A percentile compares a stretch with the other conserved stretches of the same genome.
Evolutionary conservation across 306 rosid species (phyloP).

Genomic region (Nissolia schottii): DNA sequence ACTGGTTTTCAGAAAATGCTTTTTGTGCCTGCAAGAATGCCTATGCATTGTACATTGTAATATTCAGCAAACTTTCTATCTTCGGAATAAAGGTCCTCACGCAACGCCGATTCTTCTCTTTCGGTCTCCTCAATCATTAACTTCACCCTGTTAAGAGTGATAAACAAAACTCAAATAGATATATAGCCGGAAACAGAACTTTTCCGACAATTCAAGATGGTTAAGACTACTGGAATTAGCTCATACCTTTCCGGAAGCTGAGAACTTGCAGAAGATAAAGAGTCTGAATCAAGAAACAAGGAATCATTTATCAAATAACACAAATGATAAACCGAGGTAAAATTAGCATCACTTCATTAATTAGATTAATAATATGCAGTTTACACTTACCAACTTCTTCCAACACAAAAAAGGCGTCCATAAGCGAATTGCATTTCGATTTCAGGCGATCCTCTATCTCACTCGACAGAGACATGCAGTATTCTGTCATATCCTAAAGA

Average conservation of each 20-base stretch:
- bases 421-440: constrained; percentile 64
- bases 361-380: constrained; percentile 2
- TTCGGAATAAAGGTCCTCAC: constrained; percentile 75
- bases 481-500: constrained; percentile 74
- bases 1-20: neutral
- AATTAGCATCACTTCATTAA: neutral
- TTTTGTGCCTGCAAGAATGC: constrained; percentile 7
- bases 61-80: constrained; percentile 91
- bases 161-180: constrained; percentile 5
- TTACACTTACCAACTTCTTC: constrained; percentile 61
- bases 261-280: constrained; percentile 60
- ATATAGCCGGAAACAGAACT: neutral
- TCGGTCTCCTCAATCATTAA: constrained; percentile 78
- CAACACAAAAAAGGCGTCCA: constrained; percentile 61
- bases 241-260: constrained; percentile 84
- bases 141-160: constrained; percentile 63
- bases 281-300: constrained; percentile 44
- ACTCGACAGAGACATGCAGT: constrained; percentile 61
- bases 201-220: neutral
- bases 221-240: neutral
- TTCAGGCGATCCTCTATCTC: constrained; percentile 79
- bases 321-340: constrained; percentile 6
- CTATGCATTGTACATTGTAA: constrained; percentile 53
- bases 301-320: constrained; percentile 16
- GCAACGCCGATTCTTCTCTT: constrained; percentile 79